These are phyloP conservation scores for Amylostereum chailletii DNA, from an alignment of 1,284 basidiomycete genomes.

Conservation along the genomic window DNA sequence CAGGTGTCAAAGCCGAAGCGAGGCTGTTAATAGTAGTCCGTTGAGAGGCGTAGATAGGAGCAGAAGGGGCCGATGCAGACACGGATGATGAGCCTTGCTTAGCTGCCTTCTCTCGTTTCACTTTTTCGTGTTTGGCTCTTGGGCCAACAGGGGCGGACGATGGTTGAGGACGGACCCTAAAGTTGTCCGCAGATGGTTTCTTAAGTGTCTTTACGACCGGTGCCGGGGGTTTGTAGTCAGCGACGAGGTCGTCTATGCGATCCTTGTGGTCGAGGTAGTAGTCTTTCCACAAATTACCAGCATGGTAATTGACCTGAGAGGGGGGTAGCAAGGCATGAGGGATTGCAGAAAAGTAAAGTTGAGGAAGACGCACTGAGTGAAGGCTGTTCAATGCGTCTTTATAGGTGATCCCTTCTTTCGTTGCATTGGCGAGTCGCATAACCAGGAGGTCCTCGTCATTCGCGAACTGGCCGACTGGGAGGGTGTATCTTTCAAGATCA, in stretches of 20 bases:
- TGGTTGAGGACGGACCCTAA: constrained; percentile 20
- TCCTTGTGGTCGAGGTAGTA: constrained; percentile 61
- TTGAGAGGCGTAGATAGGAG: neutral
- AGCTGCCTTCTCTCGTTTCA: neutral
- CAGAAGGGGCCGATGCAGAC: neutral
- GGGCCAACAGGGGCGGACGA: neutral
- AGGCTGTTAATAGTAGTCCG: neutral
- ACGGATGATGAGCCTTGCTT: neutral
- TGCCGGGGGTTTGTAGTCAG: constrained; percentile 14
- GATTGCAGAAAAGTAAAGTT: constrained; percentile 2
- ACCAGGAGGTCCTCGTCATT: neutral
- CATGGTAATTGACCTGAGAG: constrained; percentile 33
- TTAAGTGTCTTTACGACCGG: constrained; percentile 29
- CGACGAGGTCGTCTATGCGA: constrained; percentile 45
- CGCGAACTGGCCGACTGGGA: neutral
- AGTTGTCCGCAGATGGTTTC: constrained; percentile 23
- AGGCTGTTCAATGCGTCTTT: constrained; percentile 32
- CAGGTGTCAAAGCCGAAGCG: neutral
- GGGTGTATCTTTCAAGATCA: too few relatives aligned
- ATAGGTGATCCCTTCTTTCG: constrained; percentile 13
- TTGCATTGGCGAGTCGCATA: neutral
- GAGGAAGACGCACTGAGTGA: constrained; percentile 27
- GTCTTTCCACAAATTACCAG: constrained; percentile 54
- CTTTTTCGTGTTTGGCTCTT: neutral
- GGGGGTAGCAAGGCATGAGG: neutral